These are phyloP conservation scores for Alternaria postmessia DNA, from an alignment of 2,329 filamentous ascomycete species.

Conservation along the genomic window DNA sequence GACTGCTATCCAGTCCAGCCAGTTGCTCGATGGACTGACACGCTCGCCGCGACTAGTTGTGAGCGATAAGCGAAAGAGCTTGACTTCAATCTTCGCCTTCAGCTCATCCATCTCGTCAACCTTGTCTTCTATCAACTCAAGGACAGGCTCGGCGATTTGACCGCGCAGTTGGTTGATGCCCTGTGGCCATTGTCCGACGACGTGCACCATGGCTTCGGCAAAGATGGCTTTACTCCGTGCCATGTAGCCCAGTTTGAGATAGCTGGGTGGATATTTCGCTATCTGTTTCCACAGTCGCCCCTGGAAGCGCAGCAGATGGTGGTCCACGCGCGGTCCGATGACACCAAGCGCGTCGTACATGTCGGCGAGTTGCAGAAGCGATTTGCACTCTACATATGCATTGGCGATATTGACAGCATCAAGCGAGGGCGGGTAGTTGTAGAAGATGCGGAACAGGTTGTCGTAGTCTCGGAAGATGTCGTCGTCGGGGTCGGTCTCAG, in stretches of 20 bases:
- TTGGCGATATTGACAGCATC: constrained; percentile 89
- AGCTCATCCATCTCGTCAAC: constrained; percentile 89
- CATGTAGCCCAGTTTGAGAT: constrained; percentile 87
- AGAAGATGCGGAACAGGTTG: constrained; percentile 94
- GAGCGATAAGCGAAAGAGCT: constrained; percentile 81
- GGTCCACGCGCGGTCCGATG: constrained; percentile 88
- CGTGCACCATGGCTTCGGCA: constrained; percentile 83
- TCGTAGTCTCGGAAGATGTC: constrained; percentile 91
- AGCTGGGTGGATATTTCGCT: constrained; percentile 92
- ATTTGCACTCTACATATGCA: constrained; percentile 93
- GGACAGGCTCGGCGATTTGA: constrained; percentile 75
- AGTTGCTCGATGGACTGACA: constrained; percentile 79
- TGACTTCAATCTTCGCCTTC: constrained; percentile 79
- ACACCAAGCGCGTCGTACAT: constrained; percentile 91
- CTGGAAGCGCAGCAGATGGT: constrained; percentile 92
- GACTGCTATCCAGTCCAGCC: constrained; percentile 88
- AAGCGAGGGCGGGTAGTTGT: constrained; percentile 85
- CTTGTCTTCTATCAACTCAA: constrained; percentile 94
- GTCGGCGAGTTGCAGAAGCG: constrained; percentile 85
- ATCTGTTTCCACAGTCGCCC: constrained; percentile 94
- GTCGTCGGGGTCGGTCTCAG: constrained; percentile 67
- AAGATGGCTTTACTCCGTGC: constrained; percentile 82
- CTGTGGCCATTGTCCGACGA: constrained; percentile 91
- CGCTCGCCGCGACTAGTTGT: constrained; percentile 82
- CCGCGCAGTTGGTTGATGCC: constrained; percentile 77